A percentile compares a stretch with the other conserved stretches of the same genome.
These are phyloP conservation scores for Exophiala calicioides DNA, from an alignment of 2,329 filamentous ascomycete genomes.

Conservation along the genomic window DNA sequence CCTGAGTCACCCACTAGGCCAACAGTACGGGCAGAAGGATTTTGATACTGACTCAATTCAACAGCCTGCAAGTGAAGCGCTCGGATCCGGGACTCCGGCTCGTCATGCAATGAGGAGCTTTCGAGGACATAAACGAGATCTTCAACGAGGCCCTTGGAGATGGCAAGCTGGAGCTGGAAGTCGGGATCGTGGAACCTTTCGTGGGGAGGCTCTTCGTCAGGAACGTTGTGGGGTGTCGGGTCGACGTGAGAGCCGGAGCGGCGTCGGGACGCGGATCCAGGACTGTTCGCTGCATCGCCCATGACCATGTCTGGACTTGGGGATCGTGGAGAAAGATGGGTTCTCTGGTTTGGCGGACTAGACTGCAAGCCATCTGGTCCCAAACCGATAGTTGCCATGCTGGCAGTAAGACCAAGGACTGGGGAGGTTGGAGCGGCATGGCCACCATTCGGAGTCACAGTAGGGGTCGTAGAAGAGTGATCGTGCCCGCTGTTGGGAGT, in stretches of 20 bases:
- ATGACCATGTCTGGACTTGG: neutral
- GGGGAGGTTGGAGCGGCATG: neutral
- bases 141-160: neutral
- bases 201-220: slow-evolving; percentile 10
- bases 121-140: slow-evolving; percentile 5
- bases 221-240: slow-evolving; percentile 2
- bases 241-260: slow-evolving; percentile 4
- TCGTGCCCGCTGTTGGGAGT: neutral
- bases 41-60: slow-evolving; percentile 3
- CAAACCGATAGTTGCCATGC: neutral
- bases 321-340: slow-evolving; percentile 4
- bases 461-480: neutral
- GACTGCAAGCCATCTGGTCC: slow-evolving; percentile 1
- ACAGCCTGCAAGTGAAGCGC: slow-evolving; percentile 6
- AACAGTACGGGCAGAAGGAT: slow-evolving; percentile 7
- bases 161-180: slow-evolving; percentile 4
- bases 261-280: slow-evolving; percentile 9
- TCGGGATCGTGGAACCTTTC: slow-evolving; percentile 7
- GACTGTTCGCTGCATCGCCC: neutral
- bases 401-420: neutral
- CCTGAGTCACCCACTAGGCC: slow-evolving; percentile 7
- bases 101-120: slow-evolving; percentile 8
- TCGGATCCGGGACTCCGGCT: slow-evolving; percentile 1
- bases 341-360: neutral
- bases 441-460: neutral